Evolutionary conservation across 768 basidiomycete genomes (phyloP).

Genomic region (Sarcodon aspratus): DNA sequence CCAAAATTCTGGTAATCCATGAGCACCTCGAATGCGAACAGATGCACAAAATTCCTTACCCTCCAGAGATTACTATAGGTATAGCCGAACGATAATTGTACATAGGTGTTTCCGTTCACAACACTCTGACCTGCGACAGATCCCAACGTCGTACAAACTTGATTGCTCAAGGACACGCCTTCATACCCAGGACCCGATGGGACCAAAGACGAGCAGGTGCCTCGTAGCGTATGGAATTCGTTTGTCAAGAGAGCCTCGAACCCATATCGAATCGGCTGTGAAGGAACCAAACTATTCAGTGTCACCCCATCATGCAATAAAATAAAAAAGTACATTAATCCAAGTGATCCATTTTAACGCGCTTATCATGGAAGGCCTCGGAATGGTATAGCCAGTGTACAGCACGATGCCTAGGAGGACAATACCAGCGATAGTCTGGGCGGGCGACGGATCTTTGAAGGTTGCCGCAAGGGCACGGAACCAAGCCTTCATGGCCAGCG

Average conservation of each 20-base stretch:
- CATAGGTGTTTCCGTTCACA: conserved; percentile 53
- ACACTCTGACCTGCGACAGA: conserved; percentile 43
- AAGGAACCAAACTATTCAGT: not conserved
- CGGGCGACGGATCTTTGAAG: conserved; percentile 46
- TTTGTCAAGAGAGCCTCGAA: conserved; percentile 73
- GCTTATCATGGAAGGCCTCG: conserved; percentile 53
- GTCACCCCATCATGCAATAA: not conserved
- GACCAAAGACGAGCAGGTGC: conserved; percentile 44
- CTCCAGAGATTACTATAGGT: conserved; percentile 37
- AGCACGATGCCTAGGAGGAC: conserved; percentile 40
- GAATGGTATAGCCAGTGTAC: conserved; percentile 52
- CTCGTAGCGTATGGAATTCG: conserved; percentile 67
- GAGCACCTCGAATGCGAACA: no score
- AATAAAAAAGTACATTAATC: conserved; percentile 36
- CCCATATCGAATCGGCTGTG: conserved; percentile 53
- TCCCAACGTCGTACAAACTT: conserved; percentile 69
- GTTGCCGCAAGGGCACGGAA: conserved; percentile 60
- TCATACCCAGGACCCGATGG: conserved; percentile 57
- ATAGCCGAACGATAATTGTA: conserved; percentile 31
- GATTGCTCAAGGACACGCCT: conserved; percentile 43
- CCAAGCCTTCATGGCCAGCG: conserved; percentile 62
- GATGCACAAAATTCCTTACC: conserved; percentile 14
- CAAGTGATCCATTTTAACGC: conserved; percentile 59
- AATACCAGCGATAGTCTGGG: conserved; percentile 47
- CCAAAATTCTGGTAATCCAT: conserved; percentile 37